These are phyloP conservation scores for Beta corolliflora DNA, from an alignment of 179 eudicot species.

Conservation along the genomic window DNA sequence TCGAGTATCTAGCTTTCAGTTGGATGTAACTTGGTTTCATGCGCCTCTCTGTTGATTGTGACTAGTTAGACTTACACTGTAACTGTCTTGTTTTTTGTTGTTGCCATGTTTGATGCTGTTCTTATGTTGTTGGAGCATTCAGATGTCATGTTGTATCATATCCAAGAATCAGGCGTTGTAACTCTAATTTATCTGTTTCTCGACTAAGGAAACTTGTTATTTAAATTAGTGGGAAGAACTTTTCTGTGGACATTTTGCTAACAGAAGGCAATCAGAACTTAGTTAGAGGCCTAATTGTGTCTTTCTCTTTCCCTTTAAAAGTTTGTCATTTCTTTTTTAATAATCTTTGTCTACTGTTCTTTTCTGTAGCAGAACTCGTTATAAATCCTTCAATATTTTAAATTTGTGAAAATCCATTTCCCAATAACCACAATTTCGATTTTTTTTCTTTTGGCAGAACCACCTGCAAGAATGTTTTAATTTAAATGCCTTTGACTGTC, in stretches of 20 bases:
- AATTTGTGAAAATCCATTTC: no score
- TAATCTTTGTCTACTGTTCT: background rate
- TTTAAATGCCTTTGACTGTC: background rate
- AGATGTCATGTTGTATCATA: background rate
- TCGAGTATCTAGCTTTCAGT: background rate
- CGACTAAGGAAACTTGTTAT: background rate
- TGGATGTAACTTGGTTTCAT: background rate
- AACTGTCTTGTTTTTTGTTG: background rate
- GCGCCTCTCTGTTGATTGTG: background rate
- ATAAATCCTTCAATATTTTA: background rate
- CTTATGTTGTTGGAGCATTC: background rate
- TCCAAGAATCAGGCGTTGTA: background rate
- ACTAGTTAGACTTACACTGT: background rate
- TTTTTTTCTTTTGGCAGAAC: background rate
- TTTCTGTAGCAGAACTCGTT: background rate
- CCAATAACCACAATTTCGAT: background rate
- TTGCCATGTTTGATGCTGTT: background rate
- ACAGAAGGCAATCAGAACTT: background rate
- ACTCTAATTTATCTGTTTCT: background rate
- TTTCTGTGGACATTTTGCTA: background rate
- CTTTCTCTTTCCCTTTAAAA: background rate
- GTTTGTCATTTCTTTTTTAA: background rate
- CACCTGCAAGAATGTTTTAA: no score
- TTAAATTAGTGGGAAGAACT: background rate
- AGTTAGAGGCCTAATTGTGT: background rate